Conservation (phyloP, 208 protist species). For the Naegleria fowleri region DNA sequence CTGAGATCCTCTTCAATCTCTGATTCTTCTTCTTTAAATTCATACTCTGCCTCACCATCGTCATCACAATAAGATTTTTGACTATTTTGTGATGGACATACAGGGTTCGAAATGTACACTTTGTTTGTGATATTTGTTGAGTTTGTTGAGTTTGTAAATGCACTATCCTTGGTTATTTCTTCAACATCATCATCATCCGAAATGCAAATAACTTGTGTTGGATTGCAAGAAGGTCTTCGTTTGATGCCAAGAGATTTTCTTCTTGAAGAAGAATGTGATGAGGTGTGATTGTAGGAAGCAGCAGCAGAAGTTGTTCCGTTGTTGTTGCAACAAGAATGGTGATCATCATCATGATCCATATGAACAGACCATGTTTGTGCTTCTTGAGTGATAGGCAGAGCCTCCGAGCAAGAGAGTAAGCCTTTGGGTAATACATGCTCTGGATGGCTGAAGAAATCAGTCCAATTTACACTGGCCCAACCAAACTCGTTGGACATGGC, state of each 20-base stretch:
- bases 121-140: no score
- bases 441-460: background rate
- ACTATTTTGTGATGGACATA: no score
- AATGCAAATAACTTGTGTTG: background rate
- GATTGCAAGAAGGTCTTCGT: background rate
- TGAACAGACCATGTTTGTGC: no score
- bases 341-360: no score
- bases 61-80: background rate
- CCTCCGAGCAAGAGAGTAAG: background rate
- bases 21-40: background rate
- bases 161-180: background rate
- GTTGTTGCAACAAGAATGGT: no score
- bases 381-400: no score
- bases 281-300: no score
- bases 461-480: background rate
- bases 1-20: background rate
- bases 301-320: no score
- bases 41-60: background rate
- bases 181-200: background rate
- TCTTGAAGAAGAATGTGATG: background rate
- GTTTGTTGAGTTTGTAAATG: no score
- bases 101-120: no score
- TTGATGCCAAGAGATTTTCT: background rate
- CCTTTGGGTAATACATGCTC: background rate
- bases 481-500: background rate